phyloP scores from a whole-genome alignment of 2,329 filamentous ascomycete species.

The Claviceps purpurea region DNA sequence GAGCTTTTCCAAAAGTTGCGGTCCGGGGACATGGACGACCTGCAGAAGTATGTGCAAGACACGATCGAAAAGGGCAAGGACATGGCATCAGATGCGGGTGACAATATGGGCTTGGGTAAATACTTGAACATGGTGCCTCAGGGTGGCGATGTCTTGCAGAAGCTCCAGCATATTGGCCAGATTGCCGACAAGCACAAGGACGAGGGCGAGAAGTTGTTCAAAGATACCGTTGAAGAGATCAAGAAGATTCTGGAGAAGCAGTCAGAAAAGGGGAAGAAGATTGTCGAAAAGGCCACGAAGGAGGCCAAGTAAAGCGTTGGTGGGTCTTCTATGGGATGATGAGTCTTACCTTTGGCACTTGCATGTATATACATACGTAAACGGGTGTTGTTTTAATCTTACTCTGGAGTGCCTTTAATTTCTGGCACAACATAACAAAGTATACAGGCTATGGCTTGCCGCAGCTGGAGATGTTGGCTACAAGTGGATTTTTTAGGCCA shows the following conservation, averaged over 20 bases:
- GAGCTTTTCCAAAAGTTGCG: constrained; percentile 52
- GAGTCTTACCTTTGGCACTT: too few species aligned
- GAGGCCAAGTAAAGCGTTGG: constrained; percentile 22
- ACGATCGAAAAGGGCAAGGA: constrained; percentile 30
- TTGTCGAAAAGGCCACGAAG: constrained; percentile 41
- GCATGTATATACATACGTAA: background rate
- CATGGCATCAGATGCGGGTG: constrained; percentile 21
- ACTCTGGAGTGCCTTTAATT: too few species aligned
- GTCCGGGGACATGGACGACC: constrained; percentile 40
- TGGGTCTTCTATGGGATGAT: too few species aligned
- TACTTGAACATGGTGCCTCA: constrained; percentile 54
- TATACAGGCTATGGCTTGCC: too few species aligned
- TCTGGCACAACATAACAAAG: too few species aligned
- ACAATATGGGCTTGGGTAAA: constrained; percentile 35
- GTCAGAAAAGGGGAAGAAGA: constrained; percentile 41
- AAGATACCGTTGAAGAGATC: constrained; percentile 55
- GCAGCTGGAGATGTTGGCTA: too few species aligned
- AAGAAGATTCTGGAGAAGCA: constrained; percentile 50
- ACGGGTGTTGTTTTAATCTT: background rate
- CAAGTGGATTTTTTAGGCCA: too few species aligned
- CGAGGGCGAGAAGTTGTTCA: constrained; percentile 55
- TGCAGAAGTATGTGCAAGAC: constrained; percentile 22
- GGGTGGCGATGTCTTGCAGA: constrained; percentile 49
- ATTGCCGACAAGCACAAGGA: constrained; percentile 53
- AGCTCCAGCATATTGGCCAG: constrained; percentile 50